These are phyloP conservation scores for Macrocystidia cucumis DNA, from an alignment of 1,284 basidiomycete species.

Conservation along the genomic window DNA sequence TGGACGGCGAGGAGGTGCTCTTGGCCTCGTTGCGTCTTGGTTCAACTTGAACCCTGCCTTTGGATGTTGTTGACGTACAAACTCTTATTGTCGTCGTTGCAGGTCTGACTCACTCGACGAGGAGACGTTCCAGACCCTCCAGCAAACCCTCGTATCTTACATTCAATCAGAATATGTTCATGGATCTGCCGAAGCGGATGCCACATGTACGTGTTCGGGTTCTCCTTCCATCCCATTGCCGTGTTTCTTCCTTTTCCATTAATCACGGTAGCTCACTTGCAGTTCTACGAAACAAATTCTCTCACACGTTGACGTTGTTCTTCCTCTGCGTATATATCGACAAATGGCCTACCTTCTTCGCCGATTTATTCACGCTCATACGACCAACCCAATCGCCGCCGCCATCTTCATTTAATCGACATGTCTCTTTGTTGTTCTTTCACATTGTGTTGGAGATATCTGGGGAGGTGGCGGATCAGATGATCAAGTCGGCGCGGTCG, in stretches of 20 bases:
- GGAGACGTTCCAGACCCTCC: constrained; percentile 62
- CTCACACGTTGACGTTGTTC: constrained; percentile 93
- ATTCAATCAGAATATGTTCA: constrained; percentile 75
- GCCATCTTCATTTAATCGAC: constrained; percentile 60
- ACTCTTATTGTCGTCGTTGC: constrained; percentile 8
- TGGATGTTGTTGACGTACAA: constrained; percentile 4
- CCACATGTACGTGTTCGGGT: constrained; percentile 54
- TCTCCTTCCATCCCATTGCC: constrained; percentile 10
- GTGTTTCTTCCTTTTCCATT: constrained; percentile 4
- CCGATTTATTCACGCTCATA: constrained; percentile 71
- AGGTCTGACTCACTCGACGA: constrained; percentile 68
- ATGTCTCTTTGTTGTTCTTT: constrained; percentile 81
- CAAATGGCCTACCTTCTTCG: constrained; percentile 79
- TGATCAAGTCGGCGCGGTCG: constrained; percentile 77
- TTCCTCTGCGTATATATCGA: constrained; percentile 87
- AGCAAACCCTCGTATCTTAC: constrained; percentile 64
- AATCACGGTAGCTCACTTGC: too few species aligned
- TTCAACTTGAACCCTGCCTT: too few species aligned
- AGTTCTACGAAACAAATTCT: constrained; percentile 96
- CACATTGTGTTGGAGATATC: constrained; percentile 88
- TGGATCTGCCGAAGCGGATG: constrained; percentile 67
- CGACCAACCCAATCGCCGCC: constrained; percentile 49
- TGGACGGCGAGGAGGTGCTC: too few species aligned
- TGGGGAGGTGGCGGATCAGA: constrained; percentile 86
- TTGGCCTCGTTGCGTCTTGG: too few species aligned